A percentile compares a stretch with the other conserved stretches of the same genome.
Conservation (phyloP, 352 stramenopile species). For the Phytophthora ohioensis region DNA sequence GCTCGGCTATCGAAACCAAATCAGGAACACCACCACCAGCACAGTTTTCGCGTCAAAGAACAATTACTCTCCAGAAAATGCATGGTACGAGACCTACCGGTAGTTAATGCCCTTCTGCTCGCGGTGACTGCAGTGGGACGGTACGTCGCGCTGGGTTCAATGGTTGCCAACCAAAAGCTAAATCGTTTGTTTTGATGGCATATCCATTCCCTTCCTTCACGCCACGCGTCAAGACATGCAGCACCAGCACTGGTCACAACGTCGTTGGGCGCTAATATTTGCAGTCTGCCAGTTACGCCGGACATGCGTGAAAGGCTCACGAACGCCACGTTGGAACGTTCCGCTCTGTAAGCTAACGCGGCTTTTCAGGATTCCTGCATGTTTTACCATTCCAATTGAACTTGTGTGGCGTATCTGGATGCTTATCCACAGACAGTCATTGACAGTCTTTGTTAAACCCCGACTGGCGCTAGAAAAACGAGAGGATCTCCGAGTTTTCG, state of each 20-base stretch:
- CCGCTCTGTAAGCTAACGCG: conserved; percentile 35
- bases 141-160: conserved; percentile 3
- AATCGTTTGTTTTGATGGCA: neutral
- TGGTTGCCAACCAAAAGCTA: neutral
- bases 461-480: conserved; percentile 21
- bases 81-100: neutral
- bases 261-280: conserved; percentile 21
- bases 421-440: conserved; percentile 16
- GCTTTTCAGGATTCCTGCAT: conserved; percentile 28
- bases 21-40: neutral
- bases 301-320: conserved; percentile 32
- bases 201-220: neutral
- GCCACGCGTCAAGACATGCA: conserved; percentile 19
- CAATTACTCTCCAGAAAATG: conserved; percentile 8
- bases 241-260: conserved; percentile 6
- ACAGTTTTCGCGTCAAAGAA: conserved; percentile 13
- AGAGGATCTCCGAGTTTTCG: conserved; percentile 1
- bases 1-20: neutral
- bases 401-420: neutral
- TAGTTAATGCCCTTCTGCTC: neutral
- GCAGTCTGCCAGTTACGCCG: conserved; percentile 19
- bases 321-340: conserved; percentile 26
- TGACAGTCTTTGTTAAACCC: conserved; percentile 7
- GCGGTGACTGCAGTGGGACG: conserved; percentile 17
- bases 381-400: neutral